Percentiles rank a stretch among this genome's conserved stretches.
phyloP scores from a whole-genome alignment of 2,329 filamentous ascomycete genomes.

The Acarospora socialis region DNA sequence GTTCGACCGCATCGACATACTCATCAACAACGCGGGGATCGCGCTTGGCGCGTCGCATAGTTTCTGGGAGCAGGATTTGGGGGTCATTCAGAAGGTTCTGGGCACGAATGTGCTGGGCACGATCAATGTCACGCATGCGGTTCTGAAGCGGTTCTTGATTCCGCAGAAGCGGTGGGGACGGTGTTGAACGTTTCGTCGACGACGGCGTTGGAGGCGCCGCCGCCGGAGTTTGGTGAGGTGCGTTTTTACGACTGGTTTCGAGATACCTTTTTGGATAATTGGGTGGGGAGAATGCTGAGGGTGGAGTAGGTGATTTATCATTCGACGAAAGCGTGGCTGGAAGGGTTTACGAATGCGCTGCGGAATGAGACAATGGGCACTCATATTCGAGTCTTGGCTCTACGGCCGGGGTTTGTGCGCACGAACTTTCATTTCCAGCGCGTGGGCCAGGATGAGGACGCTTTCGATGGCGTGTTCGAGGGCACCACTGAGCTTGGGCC shows the following conservation, averaged over 20 bases:
- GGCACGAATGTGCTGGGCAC: constrained; percentile 35
- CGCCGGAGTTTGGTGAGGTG: constrained; percentile 22
- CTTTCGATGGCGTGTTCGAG: constrained; percentile 31
- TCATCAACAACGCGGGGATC: constrained; percentile 30
- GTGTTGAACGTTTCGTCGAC: constrained; percentile 36
- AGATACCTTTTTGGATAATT: no score
- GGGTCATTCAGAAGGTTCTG: constrained; percentile 32
- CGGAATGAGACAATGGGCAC: constrained; percentile 33
- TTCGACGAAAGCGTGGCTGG: constrained; percentile 32
- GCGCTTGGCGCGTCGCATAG: constrained; percentile 23
- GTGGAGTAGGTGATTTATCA: constrained; percentile 31
- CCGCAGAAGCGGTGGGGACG: constrained; percentile 25
- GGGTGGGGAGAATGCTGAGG: no score
- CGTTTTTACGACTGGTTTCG: no score
- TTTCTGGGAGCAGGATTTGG: constrained; percentile 29
- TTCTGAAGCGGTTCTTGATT: constrained; percentile 31
- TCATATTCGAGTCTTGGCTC: constrained; percentile 33
- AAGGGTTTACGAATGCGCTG: constrained; percentile 36
- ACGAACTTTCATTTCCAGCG: constrained; percentile 35
- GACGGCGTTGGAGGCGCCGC: constrained; percentile 34
- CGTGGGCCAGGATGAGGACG: constrained; percentile 29
- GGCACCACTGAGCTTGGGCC: constrained; percentile 32
- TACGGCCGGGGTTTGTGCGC: constrained; percentile 34
- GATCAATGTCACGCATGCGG: constrained; percentile 33
- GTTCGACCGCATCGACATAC: constrained; percentile 28